Base-by-base conservation (phyloP, 495 filamentous ascomycete species). In the Penicillium salamii region DNA sequence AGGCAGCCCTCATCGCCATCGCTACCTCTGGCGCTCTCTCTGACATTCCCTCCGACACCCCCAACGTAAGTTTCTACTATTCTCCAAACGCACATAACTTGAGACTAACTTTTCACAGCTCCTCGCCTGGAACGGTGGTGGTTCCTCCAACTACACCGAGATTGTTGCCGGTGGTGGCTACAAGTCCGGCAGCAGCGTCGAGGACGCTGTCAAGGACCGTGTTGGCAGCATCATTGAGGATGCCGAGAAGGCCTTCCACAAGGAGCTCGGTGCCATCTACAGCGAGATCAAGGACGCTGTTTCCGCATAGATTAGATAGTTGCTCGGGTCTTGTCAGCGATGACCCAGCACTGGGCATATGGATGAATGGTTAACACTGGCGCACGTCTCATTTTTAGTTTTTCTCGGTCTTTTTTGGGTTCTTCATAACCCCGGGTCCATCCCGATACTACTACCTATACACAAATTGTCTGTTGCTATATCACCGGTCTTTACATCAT, bases 61-160 rank as follows among this genome's bases (percentile, higher is more conserved):
- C 81, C 54, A 90, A 90, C 73, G 80, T 84, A 75, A 74, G 80
- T 78, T 28, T n/a, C 37, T 28, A 8, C 19, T 15, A 1, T 12
- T 21, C 5, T 36, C 6, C 9, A 7, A 5, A 23, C 2, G n/a
- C 21, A 1, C 0, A 6, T 7, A 11, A 12, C 21, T 35, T 8
- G 29, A 56, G 46, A 37, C 72, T 71, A 78, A 88, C 75, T 66
- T 23, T 18, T 51, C 41, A 11, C 60, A 84, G 80, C 73, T 97
- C 53, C 91, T 99, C 41, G 92, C 92, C 69, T 99, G 93, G 92
- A 99, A 99, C 79, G 95, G 95, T 68, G 95, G 90, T 74, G 95
- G 95, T 55, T 86, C 81, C 55, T 81, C 78, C 68, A 97, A 99
- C 83, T 95, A 89, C 79, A 79, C 79, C 54, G 77, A 87, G 50